Evolutionary conservation across 257 asterid genomes (phyloP), one percentile per base, ranked within the genome.

Genomic region (Nicotiana otophora): DNA sequence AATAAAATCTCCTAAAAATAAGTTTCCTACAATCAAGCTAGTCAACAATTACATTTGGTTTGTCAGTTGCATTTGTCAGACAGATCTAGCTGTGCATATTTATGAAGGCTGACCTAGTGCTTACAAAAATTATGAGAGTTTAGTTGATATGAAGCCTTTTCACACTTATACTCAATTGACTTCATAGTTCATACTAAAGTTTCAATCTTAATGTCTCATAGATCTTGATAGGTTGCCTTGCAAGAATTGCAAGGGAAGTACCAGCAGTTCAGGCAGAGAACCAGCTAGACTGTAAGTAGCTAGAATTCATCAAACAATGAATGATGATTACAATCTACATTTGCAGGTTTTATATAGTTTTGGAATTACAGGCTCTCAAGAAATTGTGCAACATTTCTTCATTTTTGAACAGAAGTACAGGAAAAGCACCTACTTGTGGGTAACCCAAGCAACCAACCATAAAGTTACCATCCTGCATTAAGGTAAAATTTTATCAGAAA

Each of bases 391-490:
- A 75, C 5, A 46, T 75, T 28, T 51, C 28, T 75, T 14, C 26
- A 10, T 8, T 74, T 10, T 51, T 51, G 26, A 15, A 68, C 67
- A 70, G 85, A 46, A 34, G n/a, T 30, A 70, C 31, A 34, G 23
- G 69, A 82, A 84, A 87, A 66, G 82, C 79, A 85, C 96, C 80
- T 89, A 96, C 99, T 42, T 88, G 95, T 81, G 99, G 99, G 85
- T 48, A 96, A 83, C 98, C 98, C 91, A 89, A 90, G 93, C 99
- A 96, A 46, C 99, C 99, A 81, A 96, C 98, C 99, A 94, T 96
- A 93, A 93, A 96, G 82, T 91, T 94, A 82, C 99, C 99, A 83
- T 96, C 99, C 98, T 94, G 97, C 93, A 92, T 11, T 55, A 74
- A 75, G 72, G 84, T 7, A 67, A 86, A 62, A 36, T 42, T 55